Conservation (phyloP, 108 stramenopile species). For the Tribonema minus region DNA sequence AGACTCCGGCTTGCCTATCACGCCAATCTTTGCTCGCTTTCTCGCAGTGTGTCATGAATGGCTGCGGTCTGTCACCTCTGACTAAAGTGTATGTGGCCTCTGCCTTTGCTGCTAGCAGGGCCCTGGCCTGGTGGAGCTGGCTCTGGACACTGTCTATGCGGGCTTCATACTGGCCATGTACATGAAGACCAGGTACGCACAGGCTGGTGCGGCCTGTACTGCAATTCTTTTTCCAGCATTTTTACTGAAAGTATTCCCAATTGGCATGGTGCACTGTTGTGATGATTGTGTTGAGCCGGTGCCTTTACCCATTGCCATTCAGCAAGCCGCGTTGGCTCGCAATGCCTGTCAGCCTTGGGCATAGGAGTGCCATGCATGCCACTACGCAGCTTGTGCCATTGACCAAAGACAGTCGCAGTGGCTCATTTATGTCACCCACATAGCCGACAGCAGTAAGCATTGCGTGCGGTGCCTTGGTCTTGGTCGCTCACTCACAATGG, state of each 20-base stretch:
- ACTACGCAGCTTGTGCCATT: neutral
- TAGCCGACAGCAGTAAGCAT: too few species aligned
- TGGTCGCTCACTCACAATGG: neutral
- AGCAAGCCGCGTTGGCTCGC: too few species aligned
- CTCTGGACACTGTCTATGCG: neutral
- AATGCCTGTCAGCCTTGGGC: too few species aligned
- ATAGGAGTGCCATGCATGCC: neutral
- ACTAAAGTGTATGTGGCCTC: too few species aligned
- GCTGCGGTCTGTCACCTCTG: too few species aligned
- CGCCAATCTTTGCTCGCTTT: too few species aligned
- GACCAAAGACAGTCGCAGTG: neutral
- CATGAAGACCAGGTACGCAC: conserved; percentile 60
- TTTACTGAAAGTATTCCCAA: neutral
- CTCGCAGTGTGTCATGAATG: too few species aligned
- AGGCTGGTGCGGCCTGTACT: conserved; percentile 32
- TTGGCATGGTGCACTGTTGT: too few species aligned
- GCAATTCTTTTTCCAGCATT: neutral
- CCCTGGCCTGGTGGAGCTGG: neutral
- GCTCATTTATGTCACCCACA: too few species aligned
- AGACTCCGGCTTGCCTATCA: too few species aligned
- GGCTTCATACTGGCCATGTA: conserved; percentile 84
- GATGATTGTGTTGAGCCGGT: too few species aligned
- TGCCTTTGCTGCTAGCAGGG: neutral
- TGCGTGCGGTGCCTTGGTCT: neutral
- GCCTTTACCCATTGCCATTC: too few species aligned